phyloP scores from a whole-genome alignment of 148 eudicot species.

The Polygonum aviculare region DNA sequence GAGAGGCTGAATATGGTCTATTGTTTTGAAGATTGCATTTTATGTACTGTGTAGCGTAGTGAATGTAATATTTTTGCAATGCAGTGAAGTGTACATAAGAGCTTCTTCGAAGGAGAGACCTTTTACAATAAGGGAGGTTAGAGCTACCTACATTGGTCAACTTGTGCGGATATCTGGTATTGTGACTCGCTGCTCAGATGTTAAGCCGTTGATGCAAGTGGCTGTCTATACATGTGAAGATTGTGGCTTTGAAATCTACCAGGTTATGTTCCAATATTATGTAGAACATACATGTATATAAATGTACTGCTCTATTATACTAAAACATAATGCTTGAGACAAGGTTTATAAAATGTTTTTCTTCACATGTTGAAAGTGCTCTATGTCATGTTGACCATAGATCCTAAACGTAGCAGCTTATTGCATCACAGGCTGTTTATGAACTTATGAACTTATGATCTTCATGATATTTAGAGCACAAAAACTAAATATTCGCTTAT shows the following conservation, averaged over 20 bases:
- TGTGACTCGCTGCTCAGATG: constrained; percentile 96
- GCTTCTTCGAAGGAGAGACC: constrained; percentile 89
- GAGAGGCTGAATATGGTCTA: neutral
- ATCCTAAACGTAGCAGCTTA: neutral
- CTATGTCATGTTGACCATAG: neutral
- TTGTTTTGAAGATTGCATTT: neutral
- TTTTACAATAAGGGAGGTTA: constrained; percentile 88
- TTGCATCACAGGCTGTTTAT: neutral
- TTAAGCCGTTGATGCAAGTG: constrained; percentile 96
- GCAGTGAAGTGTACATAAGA: constrained; percentile 85
- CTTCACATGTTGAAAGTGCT: neutral
- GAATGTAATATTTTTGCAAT: neutral
- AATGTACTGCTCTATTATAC: neutral
- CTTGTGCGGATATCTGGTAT: constrained; percentile 91
- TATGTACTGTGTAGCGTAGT: neutral
- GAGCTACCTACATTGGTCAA: constrained; percentile 91
- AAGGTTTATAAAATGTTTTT: neutral
- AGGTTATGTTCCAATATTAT: constrained; percentile 31
- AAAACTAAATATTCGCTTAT: neutral
- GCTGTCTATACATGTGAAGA: constrained; percentile 97
- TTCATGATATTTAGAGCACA: neutral
- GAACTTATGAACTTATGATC: neutral
- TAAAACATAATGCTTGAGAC: neutral
- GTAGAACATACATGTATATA: neutral
- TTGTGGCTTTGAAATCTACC: constrained; percentile 96